phyloP scores from a whole-genome alignment of 2,329 filamentous ascomycete species.

The Thielaviopsis ethacetica region DNA sequence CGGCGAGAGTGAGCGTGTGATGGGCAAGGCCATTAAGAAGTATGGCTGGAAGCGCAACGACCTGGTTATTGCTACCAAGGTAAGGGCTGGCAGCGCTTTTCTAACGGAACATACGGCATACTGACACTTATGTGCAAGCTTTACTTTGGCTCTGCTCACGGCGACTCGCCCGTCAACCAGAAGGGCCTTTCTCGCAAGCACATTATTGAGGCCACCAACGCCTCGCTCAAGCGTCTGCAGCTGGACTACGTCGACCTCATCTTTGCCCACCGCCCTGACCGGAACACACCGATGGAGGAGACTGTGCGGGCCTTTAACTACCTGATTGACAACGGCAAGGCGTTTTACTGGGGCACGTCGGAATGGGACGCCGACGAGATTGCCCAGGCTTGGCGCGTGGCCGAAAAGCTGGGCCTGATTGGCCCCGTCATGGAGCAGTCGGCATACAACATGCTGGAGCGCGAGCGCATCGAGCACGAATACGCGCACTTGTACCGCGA shows the following conservation, averaged over 20 bases:
- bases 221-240: conserved; percentile 40
- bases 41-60: conserved; percentile 46
- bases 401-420: conserved; percentile 43
- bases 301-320: conserved; percentile 55
- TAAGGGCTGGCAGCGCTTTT: background rate
- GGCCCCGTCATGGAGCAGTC: conserved; percentile 52
- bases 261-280: conserved; percentile 53
- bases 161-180: conserved; percentile 49
- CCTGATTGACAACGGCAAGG: conserved; percentile 49
- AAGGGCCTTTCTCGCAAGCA: conserved; percentile 52
- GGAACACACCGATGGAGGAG: conserved; percentile 53
- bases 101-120: background rate
- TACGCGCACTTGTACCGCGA: conserved; percentile 44
- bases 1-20: conserved; percentile 46
- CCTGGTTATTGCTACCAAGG: conserved; percentile 44
- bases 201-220: conserved; percentile 48
- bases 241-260: conserved; percentile 51
- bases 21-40: conserved; percentile 43
- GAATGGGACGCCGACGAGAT: conserved; percentile 54
- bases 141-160: conserved; percentile 46
- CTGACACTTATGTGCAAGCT: conserved; percentile 17
- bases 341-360: conserved; percentile 55
- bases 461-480: conserved; percentile 47
- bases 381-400: conserved; percentile 42
- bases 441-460: conserved; percentile 45